A percentile compares a stretch with the other conserved stretches of the same genome.
These are phyloP conservation scores for Coleophoma eucalyptorum DNA, from an alignment of 2,329 filamentous ascomycete genomes.

Conservation along the genomic window DNA sequence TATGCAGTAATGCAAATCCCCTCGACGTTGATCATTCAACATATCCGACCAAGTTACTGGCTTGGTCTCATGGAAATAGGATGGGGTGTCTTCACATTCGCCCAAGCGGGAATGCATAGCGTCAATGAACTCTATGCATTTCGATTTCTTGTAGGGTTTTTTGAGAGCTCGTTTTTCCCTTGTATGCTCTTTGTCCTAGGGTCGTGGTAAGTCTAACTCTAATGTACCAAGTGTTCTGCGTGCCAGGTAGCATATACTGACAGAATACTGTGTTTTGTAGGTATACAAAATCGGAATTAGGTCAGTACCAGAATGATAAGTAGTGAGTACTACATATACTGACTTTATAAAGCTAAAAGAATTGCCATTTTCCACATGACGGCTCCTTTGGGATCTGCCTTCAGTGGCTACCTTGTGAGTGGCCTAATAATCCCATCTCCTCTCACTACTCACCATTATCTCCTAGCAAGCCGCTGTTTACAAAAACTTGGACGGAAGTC, in stretches of 20 bases:
- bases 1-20: conserved; percentile 6
- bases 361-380: conserved; percentile 4
- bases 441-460: not conserved
- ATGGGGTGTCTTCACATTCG: conserved; percentile 8
- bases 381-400: not conserved
- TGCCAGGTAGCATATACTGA: not conserved
- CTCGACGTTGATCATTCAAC: conserved; percentile 1
- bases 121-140: conserved; percentile 38
- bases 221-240: no score
- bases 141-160: conserved; percentile 49
- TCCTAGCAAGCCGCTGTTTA: conserved; percentile 27
- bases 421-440: not conserved
- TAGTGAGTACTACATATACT: not conserved
- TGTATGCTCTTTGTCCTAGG: conserved; percentile 3
- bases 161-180: conserved; percentile 34
- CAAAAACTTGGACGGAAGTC: conserved; percentile 1
- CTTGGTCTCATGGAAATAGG: conserved; percentile 3
- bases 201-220: not conserved
- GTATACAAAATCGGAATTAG: conserved; percentile 3
- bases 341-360: not conserved
- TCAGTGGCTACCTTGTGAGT: conserved; percentile 1
- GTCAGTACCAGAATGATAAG: not conserved
- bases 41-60: conserved; percentile 1
- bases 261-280: not conserved
- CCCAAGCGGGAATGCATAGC: conserved; percentile 5